A percentile compares a stretch with the other conserved stretches of the same genome.
These are phyloP conservation scores for Pseudovirgaria hyperparasitica DNA, from an alignment of 2,329 filamentous ascomycete species.

Conservation along the genomic window DNA sequence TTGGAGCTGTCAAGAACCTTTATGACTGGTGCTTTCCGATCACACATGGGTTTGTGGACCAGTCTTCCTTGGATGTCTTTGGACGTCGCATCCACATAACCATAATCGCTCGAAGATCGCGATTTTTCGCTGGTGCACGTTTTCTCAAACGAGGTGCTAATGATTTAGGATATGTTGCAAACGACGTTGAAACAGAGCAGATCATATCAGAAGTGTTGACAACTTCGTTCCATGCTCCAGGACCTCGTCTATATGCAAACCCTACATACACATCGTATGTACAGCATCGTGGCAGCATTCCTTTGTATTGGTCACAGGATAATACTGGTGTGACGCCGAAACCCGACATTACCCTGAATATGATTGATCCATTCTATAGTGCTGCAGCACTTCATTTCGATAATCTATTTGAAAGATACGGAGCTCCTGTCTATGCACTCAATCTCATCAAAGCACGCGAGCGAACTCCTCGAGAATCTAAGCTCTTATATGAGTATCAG, in stretches of 20 bases:
- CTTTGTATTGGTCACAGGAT: slow-evolving; percentile 94
- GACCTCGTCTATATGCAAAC: slow-evolving; percentile 71
- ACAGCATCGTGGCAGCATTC: slow-evolving; percentile 92
- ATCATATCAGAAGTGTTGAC: slow-evolving; percentile 91
- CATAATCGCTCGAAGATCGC: slow-evolving; percentile 80
- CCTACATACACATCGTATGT: slow-evolving; percentile 93
- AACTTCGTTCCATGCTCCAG: slow-evolving; percentile 89
- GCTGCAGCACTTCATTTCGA: slow-evolving; percentile 92
- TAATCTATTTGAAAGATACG: slow-evolving; percentile 85
- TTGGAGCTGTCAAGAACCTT: slow-evolving; percentile 56
- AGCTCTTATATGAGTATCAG: slow-evolving; percentile 77
- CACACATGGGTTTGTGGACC: slow-evolving; percentile 92
- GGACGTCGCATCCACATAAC: slow-evolving; percentile 84
- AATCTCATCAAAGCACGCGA: slow-evolving; percentile 83
- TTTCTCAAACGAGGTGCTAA: slow-evolving; percentile 93
- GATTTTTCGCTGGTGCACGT: slow-evolving; percentile 85
- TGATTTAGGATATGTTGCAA: slow-evolving; percentile 89
- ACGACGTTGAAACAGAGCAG: slow-evolving; percentile 97
- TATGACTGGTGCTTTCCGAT: slow-evolving; percentile 96
- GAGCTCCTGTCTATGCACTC: slow-evolving; percentile 78
- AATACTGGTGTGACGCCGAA: slow-evolving; percentile 91
- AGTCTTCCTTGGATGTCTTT: slow-evolving; percentile 63
- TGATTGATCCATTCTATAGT: slow-evolving; percentile 93
- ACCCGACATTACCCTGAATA: slow-evolving; percentile 85
- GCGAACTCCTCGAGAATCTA: slow-evolving; percentile 79